phyloP scores from a whole-genome alignment of 2,329 filamentous ascomycete genomes.

The Coleophoma crateriformis region DNA sequence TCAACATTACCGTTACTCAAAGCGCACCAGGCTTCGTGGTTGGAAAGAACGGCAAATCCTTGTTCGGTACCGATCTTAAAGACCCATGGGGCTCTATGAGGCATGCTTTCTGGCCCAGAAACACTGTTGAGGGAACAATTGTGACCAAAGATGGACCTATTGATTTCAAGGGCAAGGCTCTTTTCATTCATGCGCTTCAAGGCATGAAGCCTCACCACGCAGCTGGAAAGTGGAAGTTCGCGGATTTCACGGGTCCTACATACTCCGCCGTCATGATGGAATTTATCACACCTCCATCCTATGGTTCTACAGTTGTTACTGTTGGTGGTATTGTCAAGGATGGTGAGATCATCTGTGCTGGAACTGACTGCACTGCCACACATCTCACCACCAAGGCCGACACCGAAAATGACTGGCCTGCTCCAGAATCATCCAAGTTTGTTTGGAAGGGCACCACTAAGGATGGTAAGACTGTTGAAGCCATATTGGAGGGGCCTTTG shows the following conservation, averaged over 20 bases:
- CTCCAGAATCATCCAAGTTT: constrained; percentile 70
- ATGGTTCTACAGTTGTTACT: constrained; percentile 77
- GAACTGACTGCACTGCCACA: constrained; percentile 55
- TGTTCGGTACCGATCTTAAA: constrained; percentile 78
- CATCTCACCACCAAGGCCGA: constrained; percentile 71
- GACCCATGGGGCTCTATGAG: constrained; percentile 91
- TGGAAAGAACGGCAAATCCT: constrained; percentile 77
- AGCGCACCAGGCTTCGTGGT: constrained; percentile 75
- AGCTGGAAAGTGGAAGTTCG: constrained; percentile 88
- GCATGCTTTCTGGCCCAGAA: constrained; percentile 92
- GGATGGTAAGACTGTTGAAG: constrained; percentile 69
- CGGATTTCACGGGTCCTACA: constrained; percentile 80
- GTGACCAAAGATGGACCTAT: constrained; percentile 76
- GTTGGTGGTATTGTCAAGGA: constrained; percentile 81
- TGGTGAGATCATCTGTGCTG: constrained; percentile 71
- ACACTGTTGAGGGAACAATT: constrained; percentile 75
- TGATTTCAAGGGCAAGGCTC: constrained; percentile 73
- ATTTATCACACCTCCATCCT: constrained; percentile 88
- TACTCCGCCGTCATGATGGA: constrained; percentile 94
- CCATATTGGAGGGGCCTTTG: constrained; percentile 62
- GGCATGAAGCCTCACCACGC: constrained; percentile 99
- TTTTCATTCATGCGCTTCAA: constrained; percentile 83
- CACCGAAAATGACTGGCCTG: constrained; percentile 79
- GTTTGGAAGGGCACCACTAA: constrained; percentile 73
- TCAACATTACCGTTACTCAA: constrained; percentile 79